Evolutionary conservation across 2,329 filamentous ascomycete species (phyloP), one percentile per base, ranked within the genome.

Genomic region (Pyrenochaeta sp.): DNA sequence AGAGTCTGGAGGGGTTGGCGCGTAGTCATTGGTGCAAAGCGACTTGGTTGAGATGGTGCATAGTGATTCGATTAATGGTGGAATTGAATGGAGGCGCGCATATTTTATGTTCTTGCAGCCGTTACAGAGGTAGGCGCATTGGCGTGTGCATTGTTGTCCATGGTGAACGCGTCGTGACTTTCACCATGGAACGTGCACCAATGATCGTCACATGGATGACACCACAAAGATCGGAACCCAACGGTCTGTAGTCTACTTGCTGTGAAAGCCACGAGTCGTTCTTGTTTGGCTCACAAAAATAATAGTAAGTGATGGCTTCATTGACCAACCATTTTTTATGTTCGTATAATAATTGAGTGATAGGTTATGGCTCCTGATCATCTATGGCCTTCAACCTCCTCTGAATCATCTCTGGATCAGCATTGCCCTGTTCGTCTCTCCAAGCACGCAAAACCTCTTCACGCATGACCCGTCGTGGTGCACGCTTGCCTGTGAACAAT

Each of bases 401-500:
- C 59, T 68, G 63, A 14, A 75, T 63, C 69, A 73, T 72, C 7
- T 63, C 66, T 17, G 60, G 45, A 48, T 75, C 68, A 29, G 64
- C 51, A 30, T 68, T 64, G 37, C 71, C 71, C 30, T 72, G 63
- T 42, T 72, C 69, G 35, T 73, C 71, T 30, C 63, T 71, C 69
- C 69, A 73, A 12, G 68, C 67, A 23, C 71, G 62, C 57, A 80
- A 63, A 11, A 89, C 86, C 63, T 87, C 87, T 36, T 85, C 79
- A 56, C 88, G 83, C 90, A 94, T 93, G 32, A 90, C 73, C 39
- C 85, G 78, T 21, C 90, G 83, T 1, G 90, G 90, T 14, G 89
- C 89, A 71, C 88, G 84, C 41, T 89, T 81, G 0, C 90, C 90
- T 0, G 90, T 92, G 70, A 93, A 91, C 2, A 93, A 75, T 74